phyloP scores from a whole-genome alignment of 306 rosid genomes.

The Begonia masoniana region DNA sequence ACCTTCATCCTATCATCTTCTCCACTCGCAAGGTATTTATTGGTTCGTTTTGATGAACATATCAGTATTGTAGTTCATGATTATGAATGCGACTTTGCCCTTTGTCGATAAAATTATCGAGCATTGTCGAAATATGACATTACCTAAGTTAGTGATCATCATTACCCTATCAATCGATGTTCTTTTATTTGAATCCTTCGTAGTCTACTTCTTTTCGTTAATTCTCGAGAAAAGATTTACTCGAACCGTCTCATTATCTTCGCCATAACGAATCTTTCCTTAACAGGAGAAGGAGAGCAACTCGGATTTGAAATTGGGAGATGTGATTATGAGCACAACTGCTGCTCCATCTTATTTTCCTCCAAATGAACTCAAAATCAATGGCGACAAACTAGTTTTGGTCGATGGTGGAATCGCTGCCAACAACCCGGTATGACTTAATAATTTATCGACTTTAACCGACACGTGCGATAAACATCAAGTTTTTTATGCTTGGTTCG shows the following conservation, averaged over 20 bases:
- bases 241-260: no score
- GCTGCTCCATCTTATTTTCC: conserved; percentile 12
- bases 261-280: no score
- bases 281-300: conserved; percentile 4
- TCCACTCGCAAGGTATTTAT: conserved; percentile 5
- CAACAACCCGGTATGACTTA: conserved; percentile 8
- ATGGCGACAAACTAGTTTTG: background rate
- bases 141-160: no score
- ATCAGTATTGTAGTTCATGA: no score
- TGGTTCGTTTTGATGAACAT: no score
- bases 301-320: conserved; percentile 2
- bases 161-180: no score
- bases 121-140: no score
- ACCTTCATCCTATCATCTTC: conserved; percentile 8
- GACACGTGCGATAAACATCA: background rate
- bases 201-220: no score
- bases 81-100: no score
- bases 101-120: no score
- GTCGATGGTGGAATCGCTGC: conserved; percentile 12
- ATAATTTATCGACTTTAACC: background rate
- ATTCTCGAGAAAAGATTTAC: no score
- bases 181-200: no score
- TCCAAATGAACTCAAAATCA: background rate
- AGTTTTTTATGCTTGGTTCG: background rate
- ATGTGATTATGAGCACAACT: conserved; percentile 14